Evolutionary conservation across 768 basidiomycete genomes (phyloP), one percentile per base, ranked within the genome.

Genomic region (Suillus spraguei): DNA sequence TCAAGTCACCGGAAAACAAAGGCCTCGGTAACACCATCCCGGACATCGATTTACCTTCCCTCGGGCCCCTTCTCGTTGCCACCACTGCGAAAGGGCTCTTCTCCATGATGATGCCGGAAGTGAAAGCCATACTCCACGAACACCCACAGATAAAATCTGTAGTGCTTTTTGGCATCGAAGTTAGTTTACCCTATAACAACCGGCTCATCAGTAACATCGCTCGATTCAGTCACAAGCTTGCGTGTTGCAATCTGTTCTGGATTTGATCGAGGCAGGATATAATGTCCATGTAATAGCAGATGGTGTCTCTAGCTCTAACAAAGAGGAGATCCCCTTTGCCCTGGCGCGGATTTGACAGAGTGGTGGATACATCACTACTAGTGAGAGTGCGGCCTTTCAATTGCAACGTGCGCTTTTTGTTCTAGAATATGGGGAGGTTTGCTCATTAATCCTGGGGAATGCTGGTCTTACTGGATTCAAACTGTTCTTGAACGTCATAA

Each of bases 91-190:
- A 97, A 74, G 86, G 87, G 0, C 82, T 85, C 60, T 97, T 97
- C 79, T 91, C 90, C 1, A 97, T 97, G 95, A 68, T 89, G 61
- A 88, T 86, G 0, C 83, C 89, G 5, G 85, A 92, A 38, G 83
- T 96, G 7, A 74, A 80, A 60, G 64, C 74, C 2, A 65, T 87
- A 10, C 78, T 96, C 59, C 71, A 73, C 24, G 66, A 80, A 5
- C 81, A 79, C 33, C 81, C 83, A 4, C 68, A 77, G 11, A 71
- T 90, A 62, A 80, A 81, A 46, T 86, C 85, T 9, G 78, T 95
- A 52, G 85, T 97, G 8, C 72, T 98, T 4, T 87, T 94, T 65
- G 95, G 96, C 20, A 94, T 97, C 59, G 96, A 97, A 83, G 94
- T 92, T 66, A 42, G 84, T 73, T 14, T 42, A 22, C 28, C 20